These are phyloP conservation scores for Calonectria hongkongensis DNA, from an alignment of 2,329 filamentous ascomycete species.

Conservation along the genomic window DNA sequence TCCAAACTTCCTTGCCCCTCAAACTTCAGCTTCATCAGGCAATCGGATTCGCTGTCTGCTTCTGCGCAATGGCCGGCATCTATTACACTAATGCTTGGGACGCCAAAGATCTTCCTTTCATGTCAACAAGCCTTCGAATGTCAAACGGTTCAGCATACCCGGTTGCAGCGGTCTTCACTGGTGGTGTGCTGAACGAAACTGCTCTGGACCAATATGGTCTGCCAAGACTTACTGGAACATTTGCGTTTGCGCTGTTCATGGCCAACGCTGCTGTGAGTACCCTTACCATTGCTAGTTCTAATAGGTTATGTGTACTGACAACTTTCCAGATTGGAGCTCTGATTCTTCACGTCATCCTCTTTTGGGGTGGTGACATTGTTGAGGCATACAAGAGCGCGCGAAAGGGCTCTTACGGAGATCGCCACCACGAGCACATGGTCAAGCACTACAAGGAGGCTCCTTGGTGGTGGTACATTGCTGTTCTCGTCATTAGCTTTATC, in stretches of 20 bases:
- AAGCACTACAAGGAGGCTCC: slow-evolving; percentile 71
- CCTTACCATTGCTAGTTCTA: too few species aligned
- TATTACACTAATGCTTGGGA: slow-evolving; percentile 71
- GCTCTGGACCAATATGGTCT: slow-evolving; percentile 66
- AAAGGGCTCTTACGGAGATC: slow-evolving; percentile 66
- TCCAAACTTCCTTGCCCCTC: slow-evolving; percentile 71
- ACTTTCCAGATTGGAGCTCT: slow-evolving; percentile 71
- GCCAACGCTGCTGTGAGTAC: slow-evolving; percentile 72
- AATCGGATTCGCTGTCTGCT: slow-evolving; percentile 69
- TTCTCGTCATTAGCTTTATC: slow-evolving; percentile 66
- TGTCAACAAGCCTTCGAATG: slow-evolving; percentile 69
- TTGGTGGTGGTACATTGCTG: slow-evolving; percentile 67
- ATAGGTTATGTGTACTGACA: neutral
- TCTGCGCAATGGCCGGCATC: slow-evolving; percentile 69
- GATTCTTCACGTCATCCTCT: slow-evolving; percentile 70
- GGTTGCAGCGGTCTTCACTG: slow-evolving; percentile 61
- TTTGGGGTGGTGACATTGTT: slow-evolving; percentile 73
- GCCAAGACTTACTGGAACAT: slow-evolving; percentile 68
- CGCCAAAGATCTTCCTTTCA: slow-evolving; percentile 69
- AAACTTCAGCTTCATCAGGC: slow-evolving; percentile 68
- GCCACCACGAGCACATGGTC: slow-evolving; percentile 71
- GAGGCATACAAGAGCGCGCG: slow-evolving; percentile 68
- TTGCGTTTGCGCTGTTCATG: slow-evolving; percentile 73
- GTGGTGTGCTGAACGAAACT: slow-evolving; percentile 63
- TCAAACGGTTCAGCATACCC: slow-evolving; percentile 65